phyloP scores from a whole-genome alignment of 352 stramenopile species.

The Pythium insidiosum region DNA sequence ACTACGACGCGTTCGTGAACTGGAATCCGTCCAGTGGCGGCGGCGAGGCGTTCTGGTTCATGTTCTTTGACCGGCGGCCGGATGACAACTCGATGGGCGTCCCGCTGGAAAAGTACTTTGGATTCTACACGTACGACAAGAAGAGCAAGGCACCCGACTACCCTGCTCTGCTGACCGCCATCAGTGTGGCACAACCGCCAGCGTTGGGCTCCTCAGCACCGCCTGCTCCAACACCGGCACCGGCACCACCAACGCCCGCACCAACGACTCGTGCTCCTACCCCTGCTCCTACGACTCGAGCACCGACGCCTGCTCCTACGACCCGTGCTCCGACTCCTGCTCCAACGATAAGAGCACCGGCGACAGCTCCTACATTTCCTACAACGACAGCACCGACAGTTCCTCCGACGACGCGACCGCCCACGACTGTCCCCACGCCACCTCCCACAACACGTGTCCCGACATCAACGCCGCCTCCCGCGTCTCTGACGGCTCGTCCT shows the following conservation, averaged over 20 bases:
- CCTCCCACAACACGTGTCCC: too few species aligned
- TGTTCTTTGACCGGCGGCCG: slow-evolving; percentile 57
- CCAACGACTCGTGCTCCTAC: background rate
- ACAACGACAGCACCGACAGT: background rate
- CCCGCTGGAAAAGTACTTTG: slow-evolving; percentile 66
- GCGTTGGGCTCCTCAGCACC: too few species aligned
- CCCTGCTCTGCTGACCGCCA: slow-evolving; percentile 18
- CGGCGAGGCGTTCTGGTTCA: slow-evolving; percentile 71
- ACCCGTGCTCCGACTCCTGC: slow-evolving; percentile 7
- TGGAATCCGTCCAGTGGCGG: slow-evolving; percentile 40
- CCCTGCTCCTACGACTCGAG: background rate
- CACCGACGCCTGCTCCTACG: background rate
- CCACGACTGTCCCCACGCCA: slow-evolving; percentile 1
- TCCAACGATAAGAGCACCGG: background rate
- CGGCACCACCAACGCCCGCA: background rate
- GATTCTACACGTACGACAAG: slow-evolving; percentile 49
- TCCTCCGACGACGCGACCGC: background rate
- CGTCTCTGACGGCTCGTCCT: slow-evolving; percentile 3
- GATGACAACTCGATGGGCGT: slow-evolving; percentile 37
- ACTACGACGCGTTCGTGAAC: slow-evolving; percentile 57
- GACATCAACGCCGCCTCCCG: slow-evolving; percentile 3
- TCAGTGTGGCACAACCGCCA: background rate
- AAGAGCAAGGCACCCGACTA: slow-evolving; percentile 29
- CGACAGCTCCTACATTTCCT: background rate
- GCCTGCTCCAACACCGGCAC: background rate